A percentile compares a stretch with the other conserved stretches of the same genome.
Conservation (phyloP, 139 green algal species). For the Asterochloris erici region DNA sequence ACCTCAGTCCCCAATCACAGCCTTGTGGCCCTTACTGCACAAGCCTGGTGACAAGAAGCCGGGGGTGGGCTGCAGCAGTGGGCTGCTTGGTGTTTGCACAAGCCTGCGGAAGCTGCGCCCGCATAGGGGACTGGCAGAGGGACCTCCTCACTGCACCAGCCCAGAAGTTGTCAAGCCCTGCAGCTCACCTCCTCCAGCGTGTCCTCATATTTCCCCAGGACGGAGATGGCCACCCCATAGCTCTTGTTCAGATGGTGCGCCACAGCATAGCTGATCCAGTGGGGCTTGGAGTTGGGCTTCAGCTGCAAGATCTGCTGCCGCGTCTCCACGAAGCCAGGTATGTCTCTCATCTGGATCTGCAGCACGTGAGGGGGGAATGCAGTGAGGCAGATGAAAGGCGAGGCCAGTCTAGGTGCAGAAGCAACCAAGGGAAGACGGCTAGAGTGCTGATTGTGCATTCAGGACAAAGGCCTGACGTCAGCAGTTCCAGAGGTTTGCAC, state of each 20-base stretch:
- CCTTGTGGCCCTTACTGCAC: too few relatives aligned
- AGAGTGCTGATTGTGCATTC: not conserved
- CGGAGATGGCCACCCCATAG: constrained; percentile 26
- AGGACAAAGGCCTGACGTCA: not conserved
- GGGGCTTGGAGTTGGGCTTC: constrained; percentile 72
- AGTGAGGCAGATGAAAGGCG: not conserved
- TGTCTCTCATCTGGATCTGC: constrained; percentile 92
- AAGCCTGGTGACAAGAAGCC: too few relatives aligned
- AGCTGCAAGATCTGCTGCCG: constrained; percentile 80
- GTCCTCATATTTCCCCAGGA: constrained; percentile 36
- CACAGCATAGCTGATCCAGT: constrained; percentile 92
- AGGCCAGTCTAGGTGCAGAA: not conserved
- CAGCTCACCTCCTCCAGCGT: constrained; percentile 13
- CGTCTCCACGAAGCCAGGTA: constrained; percentile 88
- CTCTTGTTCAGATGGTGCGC: constrained; percentile 84
- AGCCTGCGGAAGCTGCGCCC: too few relatives aligned
- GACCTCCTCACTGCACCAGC: too few relatives aligned
- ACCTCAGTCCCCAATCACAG: too few relatives aligned
- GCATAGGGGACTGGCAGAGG: too few relatives aligned
- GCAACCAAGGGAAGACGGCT: not conserved
- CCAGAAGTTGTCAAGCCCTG: too few relatives aligned
- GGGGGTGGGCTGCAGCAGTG: too few relatives aligned
- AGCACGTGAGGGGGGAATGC: not conserved
- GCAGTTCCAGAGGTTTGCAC: not conserved
- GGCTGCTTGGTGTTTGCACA: too few relatives aligned